Evolutionary conservation across 371 early-diverging fungal species (phyloP).

Genomic region (Cokeromyces recurvatus): DNA sequence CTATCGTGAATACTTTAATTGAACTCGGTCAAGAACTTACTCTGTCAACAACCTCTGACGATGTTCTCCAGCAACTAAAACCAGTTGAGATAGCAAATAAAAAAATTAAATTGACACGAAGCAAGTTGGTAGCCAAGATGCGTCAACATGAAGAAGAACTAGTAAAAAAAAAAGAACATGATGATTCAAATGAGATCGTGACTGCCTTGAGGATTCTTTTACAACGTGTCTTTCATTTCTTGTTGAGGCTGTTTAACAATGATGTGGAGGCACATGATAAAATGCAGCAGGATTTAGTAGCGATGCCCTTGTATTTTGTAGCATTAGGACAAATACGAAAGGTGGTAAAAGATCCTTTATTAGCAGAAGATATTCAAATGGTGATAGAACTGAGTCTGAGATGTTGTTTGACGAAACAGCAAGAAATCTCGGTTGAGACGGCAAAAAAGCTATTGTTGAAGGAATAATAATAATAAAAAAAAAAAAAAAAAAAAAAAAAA

Average conservation of each 20-base stretch:
- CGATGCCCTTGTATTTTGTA: constrained; percentile 20
- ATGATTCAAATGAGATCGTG: constrained; percentile 2
- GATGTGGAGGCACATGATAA: constrained; percentile 1
- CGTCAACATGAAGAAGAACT: constrained; percentile 14
- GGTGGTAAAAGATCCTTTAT: constrained; percentile 7
- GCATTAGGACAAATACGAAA: constrained; percentile 16
- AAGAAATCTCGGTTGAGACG: neutral
- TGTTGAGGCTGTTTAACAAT: constrained; percentile 9
- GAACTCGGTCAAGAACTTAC: constrained; percentile 24
- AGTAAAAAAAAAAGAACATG: constrained; percentile 5
- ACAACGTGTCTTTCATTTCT: constrained; percentile 20
- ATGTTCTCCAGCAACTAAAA: neutral
- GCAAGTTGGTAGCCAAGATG: neutral
- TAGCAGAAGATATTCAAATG: constrained; percentile 19
- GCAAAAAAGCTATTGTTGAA: too few species aligned
- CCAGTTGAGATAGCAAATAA: neutral
- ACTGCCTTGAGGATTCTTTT: constrained; percentile 14
- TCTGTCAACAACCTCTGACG: constrained; percentile 4
- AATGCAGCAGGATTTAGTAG: constrained; percentile 7
- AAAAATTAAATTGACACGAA: constrained; percentile 2
- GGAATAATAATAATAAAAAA: too few species aligned
- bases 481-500: too few species aligned
- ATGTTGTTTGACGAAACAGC: constrained; percentile 6
- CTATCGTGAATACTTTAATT: constrained; percentile 15
- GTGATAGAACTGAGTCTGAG: constrained; percentile 12